phyloP scores from a whole-genome alignment of 2,329 filamentous ascomycete species.

The Scopulariopsis brevicaulis region DNA sequence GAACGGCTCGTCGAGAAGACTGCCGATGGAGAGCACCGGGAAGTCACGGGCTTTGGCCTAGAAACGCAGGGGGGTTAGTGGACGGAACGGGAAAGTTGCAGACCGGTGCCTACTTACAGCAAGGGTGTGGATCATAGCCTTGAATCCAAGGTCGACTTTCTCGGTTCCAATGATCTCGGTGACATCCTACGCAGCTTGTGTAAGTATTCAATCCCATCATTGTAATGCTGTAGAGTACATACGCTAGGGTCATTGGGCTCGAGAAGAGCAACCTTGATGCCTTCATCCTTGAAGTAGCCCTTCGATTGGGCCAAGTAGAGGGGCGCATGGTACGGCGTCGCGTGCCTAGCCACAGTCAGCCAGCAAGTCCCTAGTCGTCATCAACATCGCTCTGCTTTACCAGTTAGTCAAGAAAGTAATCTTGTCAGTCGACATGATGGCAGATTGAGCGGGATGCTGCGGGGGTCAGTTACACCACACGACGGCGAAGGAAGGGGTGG shows the following conservation, averaged over 20 bases:
- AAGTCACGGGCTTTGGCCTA: constrained; percentile 66
- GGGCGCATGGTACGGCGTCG: constrained; percentile 70
- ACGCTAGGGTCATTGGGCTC: constrained; percentile 71
- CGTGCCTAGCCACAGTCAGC: constrained; percentile 45
- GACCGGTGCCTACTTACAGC: constrained; percentile 35
- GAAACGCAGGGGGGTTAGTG: background rate
- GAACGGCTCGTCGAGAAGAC: constrained; percentile 69
- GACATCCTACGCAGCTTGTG: constrained; percentile 43
- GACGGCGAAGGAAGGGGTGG: constrained; percentile 17
- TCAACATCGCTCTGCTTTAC: constrained; percentile 30
- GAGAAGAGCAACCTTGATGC: constrained; percentile 65
- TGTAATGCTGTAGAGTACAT: constrained; percentile 11
- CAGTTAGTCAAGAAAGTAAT: constrained; percentile 79
- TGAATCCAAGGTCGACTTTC: constrained; percentile 70
- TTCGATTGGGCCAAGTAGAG: constrained; percentile 67
- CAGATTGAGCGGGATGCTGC: constrained; percentile 30
- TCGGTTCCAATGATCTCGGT: constrained; percentile 70
- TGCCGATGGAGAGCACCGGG: constrained; percentile 61
- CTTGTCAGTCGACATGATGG: constrained; percentile 69
- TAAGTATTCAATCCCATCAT: background rate
- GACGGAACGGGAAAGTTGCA: background rate
- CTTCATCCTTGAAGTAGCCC: constrained; percentile 64
- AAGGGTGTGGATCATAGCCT: constrained; percentile 75
- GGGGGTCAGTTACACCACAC: constrained; percentile 18
- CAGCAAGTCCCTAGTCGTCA: background rate